Conservation (phyloP, 768 basidiomycete species). For the Hortiboletus campestris region DNA sequence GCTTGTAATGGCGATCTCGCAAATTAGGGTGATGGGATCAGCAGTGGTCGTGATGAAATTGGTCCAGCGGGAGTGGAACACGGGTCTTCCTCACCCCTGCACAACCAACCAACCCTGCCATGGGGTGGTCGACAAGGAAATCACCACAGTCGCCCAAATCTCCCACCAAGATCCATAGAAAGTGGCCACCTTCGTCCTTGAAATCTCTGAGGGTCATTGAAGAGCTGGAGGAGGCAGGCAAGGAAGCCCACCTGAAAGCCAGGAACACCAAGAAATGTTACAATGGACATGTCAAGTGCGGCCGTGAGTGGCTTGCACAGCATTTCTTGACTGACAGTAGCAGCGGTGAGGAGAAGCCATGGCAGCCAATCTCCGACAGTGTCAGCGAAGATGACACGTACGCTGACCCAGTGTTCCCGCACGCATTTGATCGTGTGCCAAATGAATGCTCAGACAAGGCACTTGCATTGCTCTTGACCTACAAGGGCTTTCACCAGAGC, state of each 20-base stretch:
- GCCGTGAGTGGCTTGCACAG: not conserved
- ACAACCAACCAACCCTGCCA: not conserved
- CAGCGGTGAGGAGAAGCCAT: too few relatives aligned
- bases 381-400: not conserved
- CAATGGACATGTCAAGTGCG: not conserved
- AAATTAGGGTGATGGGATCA: too few relatives aligned
- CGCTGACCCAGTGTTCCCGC: not conserved
- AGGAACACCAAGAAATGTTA: not conserved
- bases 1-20: constrained; percentile 23
- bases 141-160: not conserved
- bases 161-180: not conserved
- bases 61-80: too few relatives aligned
- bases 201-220: not conserved
- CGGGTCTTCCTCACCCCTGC: too few relatives aligned
- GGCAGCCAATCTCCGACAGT: too few relatives aligned
- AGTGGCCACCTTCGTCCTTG: not conserved
- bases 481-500: not conserved
- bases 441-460: not conserved
- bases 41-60: too few relatives aligned
- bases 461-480: not conserved
- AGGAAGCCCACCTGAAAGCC: constrained; percentile 1
- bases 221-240: not conserved
- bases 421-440: not conserved
- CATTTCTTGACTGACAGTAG: not conserved
- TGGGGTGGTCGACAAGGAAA: not conserved